Evolutionary conservation across 441 rosid genomes (phyloP), one percentile per base, ranked within the genome.

Genomic region (Arabidopsis lyrata): DNA sequence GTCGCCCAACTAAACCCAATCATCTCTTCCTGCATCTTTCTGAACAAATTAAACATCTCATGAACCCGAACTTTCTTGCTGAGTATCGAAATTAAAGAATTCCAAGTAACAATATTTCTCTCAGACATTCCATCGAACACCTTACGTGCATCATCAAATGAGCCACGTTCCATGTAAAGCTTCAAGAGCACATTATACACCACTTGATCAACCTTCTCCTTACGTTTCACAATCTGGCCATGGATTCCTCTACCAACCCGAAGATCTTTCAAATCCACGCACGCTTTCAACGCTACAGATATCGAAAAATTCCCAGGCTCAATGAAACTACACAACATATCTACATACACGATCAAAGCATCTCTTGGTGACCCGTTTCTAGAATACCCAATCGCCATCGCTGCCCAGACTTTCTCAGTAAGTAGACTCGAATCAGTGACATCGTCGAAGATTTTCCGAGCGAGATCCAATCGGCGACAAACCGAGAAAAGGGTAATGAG

Each of bases 1-100:
- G 85, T 84, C 36, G 81, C 84, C 87, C 85, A 82, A 71, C 82
- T 84, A 69, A 73, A 84, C 41, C 77, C 81, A 6, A 74, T 58
- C 39, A 63, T 66, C 54, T 74, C 68, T 45, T 80, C 64, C 62
- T 82, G 86, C 86, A 84, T 81, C 76, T 69, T 81, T 16, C 83
- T 81, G 18, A 84, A 79, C 16, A 73, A 53, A 57, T 31, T 36
- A 59, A 84, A 54, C 70, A 82, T 76, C 66, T 80, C 80, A 10
- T 69, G 59, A 0, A 78, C 53, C n/a, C 61, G 45, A 58, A 27
- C 56, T 48, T 61, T 72, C 75, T 78, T 75, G 24, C 67, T 66
- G 0, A 83, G 80, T 5, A 77, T 56, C 10, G 78, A 63, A 59
- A 85, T 61, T 38, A 81, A 72, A 27, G 83, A 80, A 22, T 82